These are phyloP conservation scores for Nitzschia inconspicua DNA, from an alignment of 108 stramenopile species.

Conservation along the genomic window DNA sequence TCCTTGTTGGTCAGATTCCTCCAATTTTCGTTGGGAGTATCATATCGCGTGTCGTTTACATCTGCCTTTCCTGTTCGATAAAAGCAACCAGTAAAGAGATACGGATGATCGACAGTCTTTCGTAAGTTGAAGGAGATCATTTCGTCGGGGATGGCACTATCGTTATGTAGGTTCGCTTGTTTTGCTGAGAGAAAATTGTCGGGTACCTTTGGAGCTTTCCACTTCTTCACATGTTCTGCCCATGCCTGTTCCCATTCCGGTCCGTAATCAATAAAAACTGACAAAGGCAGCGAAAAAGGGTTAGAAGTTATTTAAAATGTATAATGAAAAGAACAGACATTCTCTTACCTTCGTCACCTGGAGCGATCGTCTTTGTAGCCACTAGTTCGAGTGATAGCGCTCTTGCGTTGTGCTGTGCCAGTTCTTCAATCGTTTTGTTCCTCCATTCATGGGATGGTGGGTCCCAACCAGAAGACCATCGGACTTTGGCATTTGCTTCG, in stretches of 20 bases:
- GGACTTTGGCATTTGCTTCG: conserved; percentile 48
- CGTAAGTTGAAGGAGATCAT: conserved; percentile 4
- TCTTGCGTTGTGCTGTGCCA: not conserved
- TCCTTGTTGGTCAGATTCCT: not conserved
- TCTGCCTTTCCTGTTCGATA: not conserved
- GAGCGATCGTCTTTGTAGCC: conserved; percentile 53
- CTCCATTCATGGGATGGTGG: conserved; percentile 6
- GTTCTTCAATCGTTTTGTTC: not conserved
- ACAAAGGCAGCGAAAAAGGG: not conserved
- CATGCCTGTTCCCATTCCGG: conserved; percentile 60
- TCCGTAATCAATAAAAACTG: conserved; percentile 66
- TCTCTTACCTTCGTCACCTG: conserved; percentile 53
- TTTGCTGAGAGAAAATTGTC: not conserved
- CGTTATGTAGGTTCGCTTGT: not conserved
- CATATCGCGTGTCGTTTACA: not conserved
- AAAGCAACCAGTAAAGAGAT: not conserved
- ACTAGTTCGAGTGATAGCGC: conserved; percentile 47
- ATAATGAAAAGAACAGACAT: no score
- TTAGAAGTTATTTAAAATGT: not conserved
- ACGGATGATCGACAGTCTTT: not conserved
- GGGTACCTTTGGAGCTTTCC: conserved; percentile 13
- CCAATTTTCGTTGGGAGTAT: conserved; percentile 11
- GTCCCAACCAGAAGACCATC: conserved; percentile 21
- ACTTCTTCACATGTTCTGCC: conserved; percentile 25
- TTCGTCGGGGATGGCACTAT: not conserved